Evolutionary conservation across 2,329 filamentous ascomycete species (phyloP), one percentile per base, ranked within the genome.

Genomic region (Neospermospora avenae): DNA sequence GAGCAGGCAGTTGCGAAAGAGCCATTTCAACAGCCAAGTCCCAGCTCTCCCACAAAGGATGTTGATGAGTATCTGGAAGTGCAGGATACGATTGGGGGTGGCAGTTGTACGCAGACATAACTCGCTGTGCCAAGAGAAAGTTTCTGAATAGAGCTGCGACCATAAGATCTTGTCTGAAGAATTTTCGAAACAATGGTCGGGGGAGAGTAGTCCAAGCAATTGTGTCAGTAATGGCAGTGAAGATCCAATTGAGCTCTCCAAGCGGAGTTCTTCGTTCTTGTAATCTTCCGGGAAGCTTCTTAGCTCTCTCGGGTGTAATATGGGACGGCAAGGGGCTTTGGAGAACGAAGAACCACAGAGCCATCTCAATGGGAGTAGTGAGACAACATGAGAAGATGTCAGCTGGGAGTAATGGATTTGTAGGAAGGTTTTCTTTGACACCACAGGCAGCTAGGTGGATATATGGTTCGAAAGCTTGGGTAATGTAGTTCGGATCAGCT

Each of bases 161-260:
- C 93, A 99, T 98, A 13, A 99, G 81, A 74, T 99, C 95, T 74
- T 99, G 95, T 44, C 95, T 81, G 75, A 99, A 99, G 62, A 98
- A 90, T 74, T 96, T 96, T 75, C 96, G 93, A 77, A 99, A 99
- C 11, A 97, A 78, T 20, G 92, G 85, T 48, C 93, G 88, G 3
- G 93, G 91, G 3, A 99, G 78, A 4, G 91, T 96, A 34, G 96
- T 98, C 95, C 95, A 99, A 0, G 95, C 95, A 69, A 99, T 99
- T 1, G 93, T 98, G 73, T 99, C 95, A 0, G 95, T 99, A 66
- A 99, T 98, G 57, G 95, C 95, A 0, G 95, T 99, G 72, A 99
- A 98, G 37, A 99, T 99, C 95, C 95, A 99, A 71, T 99, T 99
- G 14, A 99, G 80, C 76, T 99, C 95, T 63, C 95, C 95, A 35